Evolutionary conservation across 495 filamentous ascomycete genomes (phyloP).

Genomic region (Tuber microsphaerosporum): DNA sequence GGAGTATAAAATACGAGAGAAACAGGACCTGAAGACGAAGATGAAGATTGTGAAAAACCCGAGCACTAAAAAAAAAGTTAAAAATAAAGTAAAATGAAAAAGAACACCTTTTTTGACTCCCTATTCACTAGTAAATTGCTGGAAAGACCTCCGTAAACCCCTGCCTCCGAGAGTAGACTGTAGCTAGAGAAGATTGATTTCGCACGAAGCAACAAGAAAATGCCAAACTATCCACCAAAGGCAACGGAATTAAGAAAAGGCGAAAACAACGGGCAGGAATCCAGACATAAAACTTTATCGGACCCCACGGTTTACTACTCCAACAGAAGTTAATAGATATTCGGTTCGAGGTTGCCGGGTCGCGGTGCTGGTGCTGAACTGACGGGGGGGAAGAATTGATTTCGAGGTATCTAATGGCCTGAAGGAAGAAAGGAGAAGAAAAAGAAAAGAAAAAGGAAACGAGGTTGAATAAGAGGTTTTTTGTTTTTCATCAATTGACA

Average conservation of each 20-base stretch:
- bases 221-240: constrained; percentile 14
- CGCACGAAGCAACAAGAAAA: constrained; percentile 16
- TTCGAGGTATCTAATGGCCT: constrained; percentile 21
- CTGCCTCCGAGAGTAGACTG: constrained; percentile 16
- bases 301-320: constrained; percentile 20
- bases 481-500: neutral
- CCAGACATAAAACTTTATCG: constrained; percentile 18
- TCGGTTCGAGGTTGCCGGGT: constrained; percentile 16
- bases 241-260: constrained; percentile 22
- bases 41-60: constrained; percentile 33
- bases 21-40: constrained; percentile 17
- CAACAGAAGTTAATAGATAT: constrained; percentile 1
- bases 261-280: constrained; percentile 19
- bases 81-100: constrained; percentile 28
- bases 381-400: constrained; percentile 11
- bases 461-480: constrained; percentile 60
- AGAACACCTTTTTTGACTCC: constrained; percentile 36
- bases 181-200: constrained; percentile 20
- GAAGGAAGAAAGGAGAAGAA: constrained; percentile 25
- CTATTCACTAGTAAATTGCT: constrained; percentile 30
- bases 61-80: constrained; percentile 36
- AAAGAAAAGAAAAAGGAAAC: constrained; percentile 27
- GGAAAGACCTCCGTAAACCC: constrained; percentile 16
- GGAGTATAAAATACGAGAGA: constrained; percentile 22
- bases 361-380: constrained; percentile 11